Evolutionary conservation across 192 early-diverging fungal species (phyloP).

Genomic region (Chytriomyces sp.): DNA sequence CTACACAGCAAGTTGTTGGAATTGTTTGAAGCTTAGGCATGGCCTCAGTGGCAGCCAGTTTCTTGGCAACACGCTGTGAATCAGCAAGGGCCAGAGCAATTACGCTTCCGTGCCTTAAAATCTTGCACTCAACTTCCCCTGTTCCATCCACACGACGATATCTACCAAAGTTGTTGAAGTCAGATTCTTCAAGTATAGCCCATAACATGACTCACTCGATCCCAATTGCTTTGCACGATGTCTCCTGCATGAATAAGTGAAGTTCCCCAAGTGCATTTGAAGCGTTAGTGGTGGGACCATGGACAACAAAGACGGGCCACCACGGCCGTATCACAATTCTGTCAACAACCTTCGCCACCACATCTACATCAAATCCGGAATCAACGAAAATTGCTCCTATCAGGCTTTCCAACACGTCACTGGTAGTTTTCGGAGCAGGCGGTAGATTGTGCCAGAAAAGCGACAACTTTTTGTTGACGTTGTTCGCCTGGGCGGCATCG

Average conservation of each 20-base stretch:
- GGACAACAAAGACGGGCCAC: slow-evolving; percentile 25
- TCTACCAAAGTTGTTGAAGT: neutral
- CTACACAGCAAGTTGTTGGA: no score
- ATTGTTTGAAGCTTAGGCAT: no score
- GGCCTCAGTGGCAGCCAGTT: slow-evolving; percentile 2
- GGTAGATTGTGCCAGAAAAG: slow-evolving; percentile 77
- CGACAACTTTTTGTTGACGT: slow-evolving; percentile 15
- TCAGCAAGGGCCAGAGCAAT: neutral
- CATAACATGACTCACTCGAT: neutral
- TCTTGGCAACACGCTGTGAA: slow-evolving; percentile 12
- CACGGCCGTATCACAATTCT: slow-evolving; percentile 29
- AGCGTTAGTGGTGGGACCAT: neutral
- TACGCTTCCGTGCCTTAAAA: slow-evolving; percentile 11
- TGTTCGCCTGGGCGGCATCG: neutral
- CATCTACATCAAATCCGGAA: slow-evolving; percentile 64
- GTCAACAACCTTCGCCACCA: slow-evolving; percentile 40
- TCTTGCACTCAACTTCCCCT: neutral
- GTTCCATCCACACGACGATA: neutral
- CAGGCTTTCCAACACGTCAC: slow-evolving; percentile 87
- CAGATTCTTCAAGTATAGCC: neutral
- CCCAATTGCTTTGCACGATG: neutral
- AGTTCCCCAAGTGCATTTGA: slow-evolving; percentile 3
- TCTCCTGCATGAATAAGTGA: neutral
- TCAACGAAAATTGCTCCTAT: slow-evolving; percentile 88
- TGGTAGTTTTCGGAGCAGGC: slow-evolving; percentile 85